These are phyloP conservation scores for Kalmusia sp. DNA, from an alignment of 2,329 filamentous ascomycete genomes.

Conservation along the genomic window DNA sequence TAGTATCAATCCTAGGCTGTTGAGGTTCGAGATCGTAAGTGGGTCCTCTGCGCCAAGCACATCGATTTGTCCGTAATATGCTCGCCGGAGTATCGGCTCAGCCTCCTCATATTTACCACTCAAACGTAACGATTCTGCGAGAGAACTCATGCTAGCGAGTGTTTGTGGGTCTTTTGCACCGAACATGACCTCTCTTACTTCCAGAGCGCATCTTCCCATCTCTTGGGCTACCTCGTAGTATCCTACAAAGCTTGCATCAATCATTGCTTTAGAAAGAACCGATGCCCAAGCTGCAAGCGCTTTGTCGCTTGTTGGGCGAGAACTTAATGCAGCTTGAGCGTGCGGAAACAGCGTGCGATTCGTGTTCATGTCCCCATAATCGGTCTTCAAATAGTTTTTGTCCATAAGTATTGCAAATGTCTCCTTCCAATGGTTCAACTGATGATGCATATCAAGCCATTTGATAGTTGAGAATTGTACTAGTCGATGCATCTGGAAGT, in stretches of 20 bases:
- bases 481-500: conserved; percentile 27
- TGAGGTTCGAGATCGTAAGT: conserved; percentile 7
- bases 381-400: conserved; percentile 1
- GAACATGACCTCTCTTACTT: conserved; percentile 3
- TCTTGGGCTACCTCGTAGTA: conserved; percentile 10
- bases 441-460: conserved; percentile 26
- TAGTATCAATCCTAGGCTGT: background rate
- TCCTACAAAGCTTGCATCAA: conserved; percentile 4
- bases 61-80: conserved; percentile 5
- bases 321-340: conserved; percentile 6
- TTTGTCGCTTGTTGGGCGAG: background rate
- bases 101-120: conserved; percentile 15
- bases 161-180: conserved; percentile 10
- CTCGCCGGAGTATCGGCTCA: conserved; percentile 5
- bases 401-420: background rate
- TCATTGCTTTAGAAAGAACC: conserved; percentile 4
- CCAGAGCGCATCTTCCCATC: conserved; percentile 6
- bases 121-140: background rate
- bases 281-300: conserved; percentile 11
- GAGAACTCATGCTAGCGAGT: background rate
- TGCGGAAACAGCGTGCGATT: conserved; percentile 11
- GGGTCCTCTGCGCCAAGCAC: conserved; percentile 9
- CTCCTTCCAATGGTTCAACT: background rate
- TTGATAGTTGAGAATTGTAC: conserved; percentile 23
- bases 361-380: conserved; percentile 3